A percentile compares a stretch with the other conserved stretches of the same genome.
Evolutionary conservation across 257 asterid genomes (phyloP).

Genomic region (Apocynum venetum): DNA sequence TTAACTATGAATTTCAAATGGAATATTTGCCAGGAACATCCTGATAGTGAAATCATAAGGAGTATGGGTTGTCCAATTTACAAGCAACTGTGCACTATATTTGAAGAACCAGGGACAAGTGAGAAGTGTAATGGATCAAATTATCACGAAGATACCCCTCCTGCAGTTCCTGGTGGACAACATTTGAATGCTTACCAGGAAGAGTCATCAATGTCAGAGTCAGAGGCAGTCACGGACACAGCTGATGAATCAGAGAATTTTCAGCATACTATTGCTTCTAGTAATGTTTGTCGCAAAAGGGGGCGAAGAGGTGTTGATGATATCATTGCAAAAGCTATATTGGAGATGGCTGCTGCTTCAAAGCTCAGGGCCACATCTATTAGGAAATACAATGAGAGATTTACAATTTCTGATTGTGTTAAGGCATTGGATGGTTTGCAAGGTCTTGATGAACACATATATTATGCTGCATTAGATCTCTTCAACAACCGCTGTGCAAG

Average conservation of each 20-base stretch:
- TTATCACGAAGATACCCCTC: slow-evolving; percentile 30
- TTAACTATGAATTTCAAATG: slow-evolving; percentile 7
- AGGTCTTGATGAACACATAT: slow-evolving; percentile 50
- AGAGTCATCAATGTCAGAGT: slow-evolving; percentile 52
- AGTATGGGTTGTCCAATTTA: slow-evolving; percentile 57
- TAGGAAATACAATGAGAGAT: slow-evolving; percentile 39
- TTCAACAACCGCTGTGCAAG: slow-evolving; percentile 54
- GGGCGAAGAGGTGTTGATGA: slow-evolving; percentile 65
- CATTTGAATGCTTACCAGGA: slow-evolving; percentile 26
- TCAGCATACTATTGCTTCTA: slow-evolving; percentile 20
- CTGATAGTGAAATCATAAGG: slow-evolving; percentile 69
- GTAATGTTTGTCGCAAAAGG: slow-evolving; percentile 47
- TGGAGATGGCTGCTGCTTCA: slow-evolving; percentile 78
- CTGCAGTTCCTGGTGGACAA: slow-evolving; percentile 29
- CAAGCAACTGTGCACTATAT: slow-evolving; percentile 49
- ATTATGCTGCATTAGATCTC: slow-evolving; percentile 69
- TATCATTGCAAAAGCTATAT: slow-evolving; percentile 63
- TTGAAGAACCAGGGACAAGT: slow-evolving; percentile 37
- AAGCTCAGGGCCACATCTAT: slow-evolving; percentile 57
- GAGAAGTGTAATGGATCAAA: slow-evolving; percentile 33
- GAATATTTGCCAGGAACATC: slow-evolving; percentile 61
- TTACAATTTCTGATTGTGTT: slow-evolving; percentile 55
- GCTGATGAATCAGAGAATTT: slow-evolving; percentile 21
- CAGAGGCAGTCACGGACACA: slow-evolving; percentile 36
- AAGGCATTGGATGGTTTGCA: slow-evolving; percentile 59